Percentiles rank a stretch among this genome's conserved stretches.
phyloP scores from a whole-genome alignment of 305 asterid species.

The Withania somnifera region DNA sequence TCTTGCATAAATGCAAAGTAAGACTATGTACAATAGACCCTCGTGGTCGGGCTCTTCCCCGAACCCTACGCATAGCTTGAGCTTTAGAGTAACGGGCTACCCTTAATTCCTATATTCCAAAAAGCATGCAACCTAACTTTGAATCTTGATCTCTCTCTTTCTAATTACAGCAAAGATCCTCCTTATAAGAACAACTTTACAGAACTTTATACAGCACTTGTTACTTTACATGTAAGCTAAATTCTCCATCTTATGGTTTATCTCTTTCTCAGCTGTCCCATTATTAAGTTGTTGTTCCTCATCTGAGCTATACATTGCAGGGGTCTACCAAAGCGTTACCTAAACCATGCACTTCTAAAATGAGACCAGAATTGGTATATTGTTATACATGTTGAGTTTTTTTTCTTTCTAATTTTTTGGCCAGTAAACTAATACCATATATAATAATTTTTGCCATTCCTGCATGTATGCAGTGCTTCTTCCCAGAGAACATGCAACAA shows the following conservation, averaged over 20 bases:
- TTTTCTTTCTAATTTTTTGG: background rate
- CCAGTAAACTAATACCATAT: too few relatives aligned
- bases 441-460: too few relatives aligned
- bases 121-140: background rate
- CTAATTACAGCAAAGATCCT: background rate
- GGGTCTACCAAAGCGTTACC: constrained; percentile 5
- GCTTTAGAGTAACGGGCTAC: too few relatives aligned
- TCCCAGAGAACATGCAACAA: background rate
- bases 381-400: background rate
- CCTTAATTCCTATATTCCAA: too few relatives aligned
- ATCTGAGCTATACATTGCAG: background rate
- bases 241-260: background rate
- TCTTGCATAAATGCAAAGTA: too few relatives aligned
- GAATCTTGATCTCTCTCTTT: background rate
- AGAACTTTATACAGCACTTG: rapidly evolving
- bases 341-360: constrained; percentile 11
- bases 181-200: background rate
- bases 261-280: background rate
- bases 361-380: constrained; percentile 2
- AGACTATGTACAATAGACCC: too few relatives aligned
- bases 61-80: too few relatives aligned
- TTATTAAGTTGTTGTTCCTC: too few relatives aligned
- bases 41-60: too few relatives aligned
- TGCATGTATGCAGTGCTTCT: too few relatives aligned
- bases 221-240: background rate